These are phyloP conservation scores for Macrocybe gigantea DNA, from an alignment of 768 basidiomycete genomes.

Conservation along the genomic window DNA sequence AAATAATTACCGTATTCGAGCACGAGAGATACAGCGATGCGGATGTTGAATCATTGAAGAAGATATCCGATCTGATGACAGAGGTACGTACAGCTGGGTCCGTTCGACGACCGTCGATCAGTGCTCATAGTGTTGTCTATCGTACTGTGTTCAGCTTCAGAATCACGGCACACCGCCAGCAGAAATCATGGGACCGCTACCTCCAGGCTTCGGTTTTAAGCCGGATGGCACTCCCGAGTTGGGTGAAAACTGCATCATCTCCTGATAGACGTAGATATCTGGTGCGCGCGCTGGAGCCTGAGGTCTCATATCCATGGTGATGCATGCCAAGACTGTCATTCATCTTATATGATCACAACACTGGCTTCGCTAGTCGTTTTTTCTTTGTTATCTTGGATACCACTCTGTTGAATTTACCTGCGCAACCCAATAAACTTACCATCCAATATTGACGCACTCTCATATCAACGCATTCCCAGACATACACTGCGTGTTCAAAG, in stretches of 20 bases:
- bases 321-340: no score
- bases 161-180: slow-evolving; percentile 68
- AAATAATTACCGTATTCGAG: slow-evolving; percentile 65
- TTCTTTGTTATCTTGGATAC: no score
- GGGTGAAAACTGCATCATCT: no score
- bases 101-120: background rate
- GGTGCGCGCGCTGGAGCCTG: slow-evolving; percentile 14
- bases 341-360: no score
- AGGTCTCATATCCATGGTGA: no score
- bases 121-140: background rate
- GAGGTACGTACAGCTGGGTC: slow-evolving; percentile 43
- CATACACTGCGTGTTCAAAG: no score
- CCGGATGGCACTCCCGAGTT: slow-evolving; percentile 35
- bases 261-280: no score
- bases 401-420: no score
- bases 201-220: slow-evolving; percentile 57
- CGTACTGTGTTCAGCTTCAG: slow-evolving; percentile 56
- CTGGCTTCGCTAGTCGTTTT: no score
- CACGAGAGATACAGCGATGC: slow-evolving; percentile 51
- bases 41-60: slow-evolving; percentile 34
- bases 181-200: slow-evolving; percentile 81
- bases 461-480: no score
- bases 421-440: no score
- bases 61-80: slow-evolving; percentile 66
- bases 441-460: no score